phyloP scores from a whole-genome alignment of 192 early-diverging fungal genomes.

The Lunasporangiospora selenospora region DNA sequence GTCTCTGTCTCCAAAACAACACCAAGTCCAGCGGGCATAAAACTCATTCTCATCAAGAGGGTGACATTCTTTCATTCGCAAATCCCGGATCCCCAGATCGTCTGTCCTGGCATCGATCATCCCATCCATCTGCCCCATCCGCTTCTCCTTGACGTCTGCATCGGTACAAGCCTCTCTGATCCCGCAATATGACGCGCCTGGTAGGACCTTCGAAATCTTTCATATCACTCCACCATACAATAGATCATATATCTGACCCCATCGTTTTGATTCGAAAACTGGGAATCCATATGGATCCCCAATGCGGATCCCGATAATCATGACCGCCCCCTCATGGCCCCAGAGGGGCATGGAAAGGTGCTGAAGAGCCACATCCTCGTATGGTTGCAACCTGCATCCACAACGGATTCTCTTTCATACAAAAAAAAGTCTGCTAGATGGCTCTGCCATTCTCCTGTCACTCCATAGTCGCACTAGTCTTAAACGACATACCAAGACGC shows the following conservation, averaged over 20 bases:
- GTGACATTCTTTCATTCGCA: too few relatives aligned
- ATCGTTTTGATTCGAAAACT: neutral
- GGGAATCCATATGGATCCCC: conserved; percentile 16
- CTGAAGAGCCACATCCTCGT: neutral
- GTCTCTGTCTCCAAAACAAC: neutral
- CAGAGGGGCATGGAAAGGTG: conserved; percentile 1
- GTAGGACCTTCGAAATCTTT: conserved; percentile 17
- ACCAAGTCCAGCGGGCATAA: neutral
- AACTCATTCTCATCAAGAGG: neutral
- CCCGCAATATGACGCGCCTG: conserved; percentile 17
- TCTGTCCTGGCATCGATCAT: neutral
- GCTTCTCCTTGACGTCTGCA: conserved; percentile 4
- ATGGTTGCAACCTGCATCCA: neutral
- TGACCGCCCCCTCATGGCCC: conserved; percentile 6
- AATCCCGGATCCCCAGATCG: conserved; percentile 15
- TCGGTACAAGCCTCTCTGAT: conserved; percentile 8
- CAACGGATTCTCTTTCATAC: conserved; percentile 25
- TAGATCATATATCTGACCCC: too few relatives aligned
- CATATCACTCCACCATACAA: too few relatives aligned
- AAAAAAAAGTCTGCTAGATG: neutral
- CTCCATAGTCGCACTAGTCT: neutral
- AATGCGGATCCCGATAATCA: conserved; percentile 7
- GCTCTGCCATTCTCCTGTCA: neutral
- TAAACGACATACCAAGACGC: neutral
- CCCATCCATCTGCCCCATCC: conserved; percentile 1